Conservation (phyloP, 139 green algal species). For the Limnomonas spitsbergensis region DNA sequence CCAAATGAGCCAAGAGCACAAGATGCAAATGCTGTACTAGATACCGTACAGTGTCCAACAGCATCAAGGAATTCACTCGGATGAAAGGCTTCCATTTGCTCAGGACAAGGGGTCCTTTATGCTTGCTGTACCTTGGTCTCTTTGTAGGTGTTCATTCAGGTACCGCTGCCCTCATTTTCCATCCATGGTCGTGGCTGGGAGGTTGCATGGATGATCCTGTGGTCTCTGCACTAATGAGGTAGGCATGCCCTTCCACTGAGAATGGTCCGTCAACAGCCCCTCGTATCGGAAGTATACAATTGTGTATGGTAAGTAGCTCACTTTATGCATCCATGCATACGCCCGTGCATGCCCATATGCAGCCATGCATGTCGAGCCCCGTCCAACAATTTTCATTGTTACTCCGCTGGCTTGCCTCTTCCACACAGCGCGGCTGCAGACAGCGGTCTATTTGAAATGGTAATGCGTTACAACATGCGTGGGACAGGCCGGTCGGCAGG, state of each 20-base stretch:
- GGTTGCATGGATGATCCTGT: constrained; percentile 9
- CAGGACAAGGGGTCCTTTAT: no score
- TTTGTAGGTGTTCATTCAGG: background rate
- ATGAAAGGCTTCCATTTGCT: no score
- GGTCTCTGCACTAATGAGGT: background rate
- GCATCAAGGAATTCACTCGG: no score
- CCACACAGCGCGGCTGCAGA: background rate
- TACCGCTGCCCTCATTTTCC: constrained; percentile 1
- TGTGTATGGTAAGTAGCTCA: background rate
- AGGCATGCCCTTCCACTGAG: no score
- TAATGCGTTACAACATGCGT: constrained; percentile 17
- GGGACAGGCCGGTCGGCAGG: background rate
- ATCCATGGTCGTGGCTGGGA: constrained; percentile 18
- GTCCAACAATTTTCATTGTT: no score
- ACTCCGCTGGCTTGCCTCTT: background rate
- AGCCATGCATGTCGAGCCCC: no score
- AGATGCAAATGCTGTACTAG: no score
- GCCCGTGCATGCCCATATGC: no score
- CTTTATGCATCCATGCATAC: background rate
- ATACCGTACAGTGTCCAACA: no score
- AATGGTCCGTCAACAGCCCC: no score
- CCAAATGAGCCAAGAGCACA: no score
- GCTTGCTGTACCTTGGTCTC: no score
- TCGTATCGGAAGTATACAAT: background rate
- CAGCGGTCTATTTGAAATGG: constrained; percentile 7